These are phyloP conservation scores for Talaromyces piceae DNA, from an alignment of 2,329 filamentous ascomycete genomes.

Conservation along the genomic window DNA sequence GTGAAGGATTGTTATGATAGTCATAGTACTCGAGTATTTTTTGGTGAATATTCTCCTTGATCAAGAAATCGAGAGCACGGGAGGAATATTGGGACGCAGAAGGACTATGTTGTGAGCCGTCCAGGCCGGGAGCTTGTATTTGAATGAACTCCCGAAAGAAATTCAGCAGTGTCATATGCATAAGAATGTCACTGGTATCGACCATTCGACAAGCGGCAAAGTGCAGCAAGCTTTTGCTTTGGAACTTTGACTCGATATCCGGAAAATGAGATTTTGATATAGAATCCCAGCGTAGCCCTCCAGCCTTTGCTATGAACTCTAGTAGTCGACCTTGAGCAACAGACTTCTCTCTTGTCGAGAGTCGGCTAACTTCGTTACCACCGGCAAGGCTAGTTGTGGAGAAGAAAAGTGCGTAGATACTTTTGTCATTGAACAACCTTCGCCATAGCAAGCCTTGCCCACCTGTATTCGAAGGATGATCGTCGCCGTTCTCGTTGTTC, in stretches of 20 bases:
- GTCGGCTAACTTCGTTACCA: conserved; percentile 26
- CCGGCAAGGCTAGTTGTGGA: conserved; percentile 44
- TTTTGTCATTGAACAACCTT: conserved; percentile 52
- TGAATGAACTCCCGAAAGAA: conserved; percentile 50
- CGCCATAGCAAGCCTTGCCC: conserved; percentile 54
- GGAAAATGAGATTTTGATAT: conserved; percentile 45
- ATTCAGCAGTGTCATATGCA: conserved; percentile 53
- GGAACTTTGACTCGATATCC: conserved; percentile 43
- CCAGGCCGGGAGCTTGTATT: conserved; percentile 31
- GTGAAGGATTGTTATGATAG: conserved; percentile 45
- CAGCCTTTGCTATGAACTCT: conserved; percentile 49
- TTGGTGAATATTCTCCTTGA: conserved; percentile 44
- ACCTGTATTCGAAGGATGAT: conserved; percentile 16
- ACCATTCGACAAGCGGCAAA: conserved; percentile 52
- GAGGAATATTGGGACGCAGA: conserved; percentile 33
- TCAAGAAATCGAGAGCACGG: conserved; percentile 46
- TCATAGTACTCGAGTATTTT: conserved; percentile 44
- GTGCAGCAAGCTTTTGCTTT: conserved; percentile 43
- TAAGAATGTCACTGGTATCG: conserved; percentile 50
- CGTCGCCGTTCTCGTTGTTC: conserved; percentile 21
- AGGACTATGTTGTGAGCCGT: conserved; percentile 21
- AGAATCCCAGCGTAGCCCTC: conserved; percentile 47
- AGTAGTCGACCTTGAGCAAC: conserved; percentile 55
- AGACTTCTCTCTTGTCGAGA: conserved; percentile 48
- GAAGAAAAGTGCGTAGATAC: conserved; percentile 52